Conservation (phyloP, 2,329 filamentous ascomycete genomes). For the Fusarium pseudonygamai region DNA sequence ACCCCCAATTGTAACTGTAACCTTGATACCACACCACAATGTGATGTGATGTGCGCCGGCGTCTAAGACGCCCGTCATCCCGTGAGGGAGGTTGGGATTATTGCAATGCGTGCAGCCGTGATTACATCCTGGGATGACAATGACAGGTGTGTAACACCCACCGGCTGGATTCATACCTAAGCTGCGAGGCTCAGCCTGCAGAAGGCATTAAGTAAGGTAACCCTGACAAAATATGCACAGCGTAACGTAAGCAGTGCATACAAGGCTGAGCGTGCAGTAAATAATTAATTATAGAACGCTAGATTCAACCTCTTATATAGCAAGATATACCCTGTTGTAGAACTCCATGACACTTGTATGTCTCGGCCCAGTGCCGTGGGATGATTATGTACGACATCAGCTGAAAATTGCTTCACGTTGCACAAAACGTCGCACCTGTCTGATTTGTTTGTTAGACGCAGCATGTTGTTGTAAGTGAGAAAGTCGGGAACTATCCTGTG, state of each 20-base stretch:
- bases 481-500: slow-evolving; percentile 5
- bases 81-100: not conserved
- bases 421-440: slow-evolving; percentile 12
- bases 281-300: slow-evolving; percentile 13
- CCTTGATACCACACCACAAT: slow-evolving; percentile 2
- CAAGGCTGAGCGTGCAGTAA: slow-evolving; percentile 8
- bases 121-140: slow-evolving; percentile 3
- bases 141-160: slow-evolving; percentile 24
- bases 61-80: slow-evolving; percentile 24
- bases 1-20: slow-evolving; percentile 1
- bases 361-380: not conserved
- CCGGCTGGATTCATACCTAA: slow-evolving; percentile 26
- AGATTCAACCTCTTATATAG: not conserved
- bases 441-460: slow-evolving; percentile 21
- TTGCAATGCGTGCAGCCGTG: slow-evolving; percentile 2
- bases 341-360: not conserved
- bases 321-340: not conserved
- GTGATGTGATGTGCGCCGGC: slow-evolving; percentile 12
- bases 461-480: not conserved
- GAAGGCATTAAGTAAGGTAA: not conserved
- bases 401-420: not conserved
- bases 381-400: slow-evolving; percentile 5
- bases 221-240: not conserved
- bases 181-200: slow-evolving; percentile 22
- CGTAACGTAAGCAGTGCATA: slow-evolving; percentile 26